Percentiles rank a stretch among this genome's conserved stretches.
Evolutionary conservation across 1,284 basidiomycete species (phyloP).

Genomic region (Microbotryum saponariae): DNA sequence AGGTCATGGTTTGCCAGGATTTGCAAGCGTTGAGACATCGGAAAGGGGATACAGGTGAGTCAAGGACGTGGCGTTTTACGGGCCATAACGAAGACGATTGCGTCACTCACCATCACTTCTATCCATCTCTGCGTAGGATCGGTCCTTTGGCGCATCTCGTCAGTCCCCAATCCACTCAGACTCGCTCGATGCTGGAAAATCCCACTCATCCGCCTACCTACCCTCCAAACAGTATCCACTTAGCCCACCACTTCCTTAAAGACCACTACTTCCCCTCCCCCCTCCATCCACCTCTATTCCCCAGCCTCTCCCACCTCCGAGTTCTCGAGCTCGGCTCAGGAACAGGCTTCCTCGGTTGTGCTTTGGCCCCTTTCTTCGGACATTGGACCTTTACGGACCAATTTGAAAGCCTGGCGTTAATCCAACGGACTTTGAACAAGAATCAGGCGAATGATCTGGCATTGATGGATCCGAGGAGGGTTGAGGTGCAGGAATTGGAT

Average conservation of each 20-base stretch:
- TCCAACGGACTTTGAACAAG: constrained; percentile 17
- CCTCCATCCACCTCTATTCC: background rate
- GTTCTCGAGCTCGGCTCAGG: constrained; percentile 34
- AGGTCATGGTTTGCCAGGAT: constrained; percentile 20
- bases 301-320: constrained; percentile 3
- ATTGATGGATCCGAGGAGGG: background rate
- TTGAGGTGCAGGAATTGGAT: constrained; percentile 12
- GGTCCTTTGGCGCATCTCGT: constrained; percentile 21
- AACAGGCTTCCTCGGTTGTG: constrained; percentile 29
- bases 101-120: background rate
- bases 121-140: constrained; percentile 10
- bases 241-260: constrained; percentile 15
- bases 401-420: constrained; percentile 18
- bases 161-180: too few relatives aligned
- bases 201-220: too few relatives aligned
- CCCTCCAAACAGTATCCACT: constrained; percentile 7
- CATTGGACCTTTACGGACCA: constrained; percentile 31
- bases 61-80: too few relatives aligned
- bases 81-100: background rate
- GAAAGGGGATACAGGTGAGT: constrained; percentile 26
- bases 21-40: constrained; percentile 18
- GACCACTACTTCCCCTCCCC: constrained; percentile 20
- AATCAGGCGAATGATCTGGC: background rate
- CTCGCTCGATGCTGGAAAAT: background rate
- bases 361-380: constrained; percentile 14